Conservation (phyloP, 2,329 filamentous ascomycete genomes). For the Akanthomyces lecanii region DNA sequence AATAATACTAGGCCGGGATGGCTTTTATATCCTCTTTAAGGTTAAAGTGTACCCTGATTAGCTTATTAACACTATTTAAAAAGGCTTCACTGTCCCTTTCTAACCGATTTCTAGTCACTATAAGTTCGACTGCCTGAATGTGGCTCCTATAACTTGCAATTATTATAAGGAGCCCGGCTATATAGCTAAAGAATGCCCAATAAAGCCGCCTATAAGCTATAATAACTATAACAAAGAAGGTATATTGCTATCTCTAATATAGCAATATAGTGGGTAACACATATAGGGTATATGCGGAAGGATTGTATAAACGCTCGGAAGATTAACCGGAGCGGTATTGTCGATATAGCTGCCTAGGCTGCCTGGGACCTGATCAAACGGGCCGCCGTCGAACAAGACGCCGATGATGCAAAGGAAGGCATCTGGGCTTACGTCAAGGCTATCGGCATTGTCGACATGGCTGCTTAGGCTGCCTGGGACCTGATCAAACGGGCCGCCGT, state of each 20-base stretch:
- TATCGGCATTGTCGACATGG: no score
- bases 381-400: constrained; percentile 51
- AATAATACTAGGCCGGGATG: no score
- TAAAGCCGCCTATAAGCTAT: constrained; percentile 52
- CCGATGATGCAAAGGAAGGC: constrained; percentile 59
- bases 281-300: constrained; percentile 49
- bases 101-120: constrained; percentile 24
- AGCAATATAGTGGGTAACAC: constrained; percentile 17
- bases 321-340: constrained; percentile 49
- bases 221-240: constrained; percentile 60
- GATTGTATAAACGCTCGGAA: constrained; percentile 58
- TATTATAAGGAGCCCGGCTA: constrained; percentile 50
- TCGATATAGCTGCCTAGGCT: constrained; percentile 46
- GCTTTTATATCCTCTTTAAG: no score
- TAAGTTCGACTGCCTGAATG: constrained; percentile 34
- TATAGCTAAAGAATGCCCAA: constrained; percentile 58
- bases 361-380: constrained; percentile 55
- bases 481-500: no score
- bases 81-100: neutral
- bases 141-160: constrained; percentile 33
- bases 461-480: no score
- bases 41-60: no score
- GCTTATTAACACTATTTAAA: no score
- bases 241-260: constrained; percentile 26
- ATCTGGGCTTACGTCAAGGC: constrained; percentile 60